Evolutionary conservation across 2,329 filamentous ascomycete genomes (phyloP).

Genomic region (Neofusicoccum cordaticola): DNA sequence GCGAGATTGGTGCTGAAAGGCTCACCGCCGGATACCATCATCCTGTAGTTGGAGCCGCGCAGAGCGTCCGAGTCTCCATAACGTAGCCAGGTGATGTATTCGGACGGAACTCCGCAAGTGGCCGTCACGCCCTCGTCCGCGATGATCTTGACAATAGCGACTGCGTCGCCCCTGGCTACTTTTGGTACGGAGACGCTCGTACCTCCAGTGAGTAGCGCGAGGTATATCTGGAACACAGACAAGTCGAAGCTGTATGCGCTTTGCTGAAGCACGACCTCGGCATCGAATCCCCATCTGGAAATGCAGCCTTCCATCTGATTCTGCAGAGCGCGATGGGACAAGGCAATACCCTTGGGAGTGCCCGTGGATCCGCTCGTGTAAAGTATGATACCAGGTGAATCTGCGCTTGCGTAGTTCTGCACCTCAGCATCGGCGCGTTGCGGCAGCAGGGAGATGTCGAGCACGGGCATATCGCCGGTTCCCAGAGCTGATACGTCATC

Average conservation of each 20-base stretch:
- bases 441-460: too few relatives aligned
- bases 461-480: too few relatives aligned
- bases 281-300: background rate
- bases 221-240: background rate
- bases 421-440: too few relatives aligned
- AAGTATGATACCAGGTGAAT: background rate
- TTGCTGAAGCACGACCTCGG: background rate
- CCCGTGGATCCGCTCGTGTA: constrained; percentile 4
- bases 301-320: constrained; percentile 24
- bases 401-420: too few relatives aligned
- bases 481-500: too few relatives aligned
- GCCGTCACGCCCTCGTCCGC: background rate
- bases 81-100: background rate
- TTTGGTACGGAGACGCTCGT: background rate
- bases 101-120: background rate
- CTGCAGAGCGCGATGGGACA: constrained; percentile 21
- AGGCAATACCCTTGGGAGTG: background rate
- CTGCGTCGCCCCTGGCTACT: background rate
- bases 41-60: background rate
- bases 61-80: background rate
- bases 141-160: background rate
- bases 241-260: background rate
- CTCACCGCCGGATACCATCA: background rate
- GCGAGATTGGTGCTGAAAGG: too few relatives aligned
- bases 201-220: background rate